phyloP scores from a whole-genome alignment of 768 basidiomycete species.

The Boletellus sp. region DNA sequence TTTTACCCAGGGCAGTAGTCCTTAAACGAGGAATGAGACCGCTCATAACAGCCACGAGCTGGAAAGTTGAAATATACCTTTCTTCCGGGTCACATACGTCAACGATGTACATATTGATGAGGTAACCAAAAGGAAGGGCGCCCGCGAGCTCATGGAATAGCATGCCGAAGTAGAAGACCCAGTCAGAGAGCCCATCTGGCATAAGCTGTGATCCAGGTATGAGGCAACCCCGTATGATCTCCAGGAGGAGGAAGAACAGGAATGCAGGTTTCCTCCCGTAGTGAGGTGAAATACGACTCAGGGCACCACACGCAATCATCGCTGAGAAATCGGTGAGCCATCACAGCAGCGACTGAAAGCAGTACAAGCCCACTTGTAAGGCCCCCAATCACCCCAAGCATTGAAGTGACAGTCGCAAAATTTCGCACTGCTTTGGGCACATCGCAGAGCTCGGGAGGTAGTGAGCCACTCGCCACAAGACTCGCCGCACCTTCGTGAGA shows the following conservation, averaged over 20 bases:
- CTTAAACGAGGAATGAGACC: constrained; percentile 15
- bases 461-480: constrained; percentile 7
- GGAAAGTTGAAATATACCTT: constrained; percentile 14
- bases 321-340: constrained; percentile 15
- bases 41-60: neutral
- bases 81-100: constrained; percentile 24
- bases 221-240: constrained; percentile 9
- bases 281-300: constrained; percentile 23
- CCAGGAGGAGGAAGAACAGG: constrained; percentile 5
- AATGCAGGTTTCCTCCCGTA: constrained; percentile 27
- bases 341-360: neutral
- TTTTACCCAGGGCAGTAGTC: constrained; percentile 24
- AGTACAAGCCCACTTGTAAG: constrained; percentile 18
- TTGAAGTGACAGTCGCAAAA: constrained; percentile 20
- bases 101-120: constrained; percentile 28
- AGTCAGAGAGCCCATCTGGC: constrained; percentile 13
- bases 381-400: constrained; percentile 12
- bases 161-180: constrained; percentile 19
- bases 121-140: constrained; percentile 8
- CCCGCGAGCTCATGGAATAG: constrained; percentile 13
- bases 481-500: constrained; percentile 5
- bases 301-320: constrained; percentile 20
- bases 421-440: constrained; percentile 18
- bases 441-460: constrained; percentile 17
- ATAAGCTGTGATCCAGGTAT: constrained; percentile 16